A percentile compares a stretch with the other conserved stretches of the same genome.
phyloP scores from a whole-genome alignment of 306 rosid genomes.

The Cucurbita maxima region DNA sequence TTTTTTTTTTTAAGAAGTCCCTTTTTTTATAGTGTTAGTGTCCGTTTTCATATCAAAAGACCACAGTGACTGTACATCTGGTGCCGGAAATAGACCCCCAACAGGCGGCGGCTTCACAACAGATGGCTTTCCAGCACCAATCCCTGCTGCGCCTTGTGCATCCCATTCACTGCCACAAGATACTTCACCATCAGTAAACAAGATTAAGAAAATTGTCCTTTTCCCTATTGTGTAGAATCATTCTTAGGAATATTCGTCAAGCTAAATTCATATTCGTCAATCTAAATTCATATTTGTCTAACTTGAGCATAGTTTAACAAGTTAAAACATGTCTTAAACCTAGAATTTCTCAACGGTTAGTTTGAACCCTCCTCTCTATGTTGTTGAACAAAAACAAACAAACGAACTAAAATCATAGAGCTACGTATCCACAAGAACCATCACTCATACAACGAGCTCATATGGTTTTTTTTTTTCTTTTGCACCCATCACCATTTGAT shows the following conservation, averaged over 20 bases:
- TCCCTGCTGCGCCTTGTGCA: conserved; percentile 35
- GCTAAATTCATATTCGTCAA: too few species aligned
- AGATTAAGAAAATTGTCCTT: not conserved
- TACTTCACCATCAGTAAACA: not conserved
- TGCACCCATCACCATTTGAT: not conserved
- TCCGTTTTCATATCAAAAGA: conserved; percentile 36
- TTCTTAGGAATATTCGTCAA: too few species aligned
- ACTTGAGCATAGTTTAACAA: not conserved
- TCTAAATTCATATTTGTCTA: not conserved
- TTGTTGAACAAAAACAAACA: too few species aligned
- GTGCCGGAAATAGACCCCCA: conserved; percentile 42
- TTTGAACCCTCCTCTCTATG: not conserved
- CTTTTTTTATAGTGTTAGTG: conserved; percentile 5
- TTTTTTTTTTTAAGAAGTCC: not conserved
- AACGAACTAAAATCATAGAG: not conserved
- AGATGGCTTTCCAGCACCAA: conserved; percentile 35
- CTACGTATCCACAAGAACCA: not conserved
- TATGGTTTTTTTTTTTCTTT: not conserved
- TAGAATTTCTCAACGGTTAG: too few species aligned
- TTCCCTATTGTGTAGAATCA: too few species aligned
- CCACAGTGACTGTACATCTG: conserved; percentile 90
- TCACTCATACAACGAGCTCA: not conserved
- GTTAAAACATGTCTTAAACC: not conserved
- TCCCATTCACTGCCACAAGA: conserved; percentile 59
- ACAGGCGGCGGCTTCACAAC: conserved; percentile 42